These are phyloP conservation scores for Metschnikowia gruessii DNA, from an alignment of 805 yeast genomes.

Conservation along the genomic window DNA sequence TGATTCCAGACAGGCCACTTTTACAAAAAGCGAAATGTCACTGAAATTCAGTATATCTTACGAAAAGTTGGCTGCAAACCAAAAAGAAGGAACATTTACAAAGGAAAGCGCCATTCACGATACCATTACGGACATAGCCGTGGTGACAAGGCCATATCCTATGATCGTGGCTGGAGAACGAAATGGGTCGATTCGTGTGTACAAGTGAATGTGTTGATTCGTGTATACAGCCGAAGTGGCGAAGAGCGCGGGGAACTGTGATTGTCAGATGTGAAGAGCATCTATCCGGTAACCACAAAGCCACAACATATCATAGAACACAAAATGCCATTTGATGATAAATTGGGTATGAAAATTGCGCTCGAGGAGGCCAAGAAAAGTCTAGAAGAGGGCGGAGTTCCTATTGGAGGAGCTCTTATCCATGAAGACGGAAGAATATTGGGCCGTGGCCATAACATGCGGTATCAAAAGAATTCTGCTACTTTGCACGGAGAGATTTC, in stretches of 20 bases:
- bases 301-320: too few relatives aligned
- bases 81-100: background rate
- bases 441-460: conserved; percentile 87
- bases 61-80: conserved; percentile 11
- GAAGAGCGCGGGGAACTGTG: conserved; percentile 4
- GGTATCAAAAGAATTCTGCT: conserved; percentile 82
- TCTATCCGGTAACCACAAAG: too few relatives aligned
- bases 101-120: conserved; percentile 41
- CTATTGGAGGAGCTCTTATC: conserved; percentile 77
- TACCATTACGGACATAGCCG: conserved; percentile 45
- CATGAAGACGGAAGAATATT: conserved; percentile 73
- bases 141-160: conserved; percentile 49
- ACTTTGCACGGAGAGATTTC: conserved; percentile 91
- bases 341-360: conserved; percentile 64
- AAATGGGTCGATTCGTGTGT: conserved; percentile 62
- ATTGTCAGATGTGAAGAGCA: background rate
- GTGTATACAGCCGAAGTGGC: conserved; percentile 43
- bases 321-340: conserved; percentile 57
- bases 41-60: conserved; percentile 16
- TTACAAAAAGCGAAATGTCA: conserved; percentile 15
- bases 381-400: conserved; percentile 83
- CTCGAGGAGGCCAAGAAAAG: conserved; percentile 68
- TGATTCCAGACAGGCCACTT: conserved; percentile 1
- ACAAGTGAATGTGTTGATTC: conserved; percentile 30
- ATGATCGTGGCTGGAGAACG: conserved; percentile 67